phyloP scores from a whole-genome alignment of 768 basidiomycete genomes.

The Suillus decipiens region DNA sequence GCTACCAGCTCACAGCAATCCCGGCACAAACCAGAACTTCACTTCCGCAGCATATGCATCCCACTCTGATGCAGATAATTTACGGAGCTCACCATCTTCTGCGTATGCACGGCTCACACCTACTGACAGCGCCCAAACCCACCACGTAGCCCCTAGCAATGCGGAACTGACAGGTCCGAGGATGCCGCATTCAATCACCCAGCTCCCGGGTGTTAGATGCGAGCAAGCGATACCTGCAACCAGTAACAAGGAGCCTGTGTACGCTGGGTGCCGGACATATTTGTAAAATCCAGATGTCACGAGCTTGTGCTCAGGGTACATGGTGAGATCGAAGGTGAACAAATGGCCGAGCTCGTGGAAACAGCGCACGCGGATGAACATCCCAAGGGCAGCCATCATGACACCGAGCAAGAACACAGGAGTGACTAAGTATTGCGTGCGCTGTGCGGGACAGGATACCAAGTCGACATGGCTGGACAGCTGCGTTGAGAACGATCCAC shows the following conservation, averaged over 20 bases:
- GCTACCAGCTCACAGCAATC: constrained; percentile 35
- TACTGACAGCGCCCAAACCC: constrained; percentile 50
- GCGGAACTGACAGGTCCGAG: constrained; percentile 34
- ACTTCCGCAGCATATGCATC: constrained; percentile 47
- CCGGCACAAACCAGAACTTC: constrained; percentile 52
- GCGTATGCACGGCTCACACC: constrained; percentile 50
- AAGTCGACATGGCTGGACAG: constrained; percentile 34
- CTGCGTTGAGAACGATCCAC: constrained; percentile 35
- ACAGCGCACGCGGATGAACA: constrained; percentile 52
- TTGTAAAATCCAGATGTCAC: constrained; percentile 52
- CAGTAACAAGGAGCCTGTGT: constrained; percentile 54
- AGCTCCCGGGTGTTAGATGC: constrained; percentile 48
- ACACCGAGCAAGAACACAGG: constrained; percentile 50
- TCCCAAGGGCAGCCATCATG: constrained; percentile 42
- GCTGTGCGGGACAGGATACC: constrained; percentile 33
- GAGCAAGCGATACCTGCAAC: constrained; percentile 47
- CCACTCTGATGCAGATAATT: constrained; percentile 49
- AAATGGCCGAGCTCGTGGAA: constrained; percentile 53
- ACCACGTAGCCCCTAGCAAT: constrained; percentile 44
- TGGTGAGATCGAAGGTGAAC: constrained; percentile 61
- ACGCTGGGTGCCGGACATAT: constrained; percentile 57
- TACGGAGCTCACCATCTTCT: constrained; percentile 52
- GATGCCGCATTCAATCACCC: constrained; percentile 42
- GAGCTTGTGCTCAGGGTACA: constrained; percentile 52
- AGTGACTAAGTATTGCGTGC: constrained; percentile 35